Percentiles rank a stretch among this genome's conserved stretches.
These are phyloP conservation scores for Crithidia bombi DNA, from an alignment of 208 protist species.

Conservation along the genomic window DNA sequence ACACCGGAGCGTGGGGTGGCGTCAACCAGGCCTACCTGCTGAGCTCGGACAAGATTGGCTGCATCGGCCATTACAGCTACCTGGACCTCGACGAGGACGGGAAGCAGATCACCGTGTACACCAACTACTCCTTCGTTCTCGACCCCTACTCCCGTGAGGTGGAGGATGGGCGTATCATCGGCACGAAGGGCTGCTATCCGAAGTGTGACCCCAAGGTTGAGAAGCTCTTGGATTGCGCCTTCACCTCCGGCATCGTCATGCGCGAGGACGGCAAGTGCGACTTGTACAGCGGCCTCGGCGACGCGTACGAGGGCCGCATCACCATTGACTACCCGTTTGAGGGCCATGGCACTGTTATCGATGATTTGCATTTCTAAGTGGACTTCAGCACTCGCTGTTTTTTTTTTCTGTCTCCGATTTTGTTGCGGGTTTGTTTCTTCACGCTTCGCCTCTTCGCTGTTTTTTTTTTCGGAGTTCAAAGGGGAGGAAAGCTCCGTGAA, in stretches of 20 bases:
- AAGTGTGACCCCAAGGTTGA: constrained; percentile 53
- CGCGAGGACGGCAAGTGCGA: constrained; percentile 71
- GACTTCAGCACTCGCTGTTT: background rate
- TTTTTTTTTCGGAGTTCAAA: no score
- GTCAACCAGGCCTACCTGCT: constrained; percentile 63
- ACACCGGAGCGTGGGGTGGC: constrained; percentile 62
- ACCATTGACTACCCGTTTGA: constrained; percentile 78
- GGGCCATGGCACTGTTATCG: constrained; percentile 52
- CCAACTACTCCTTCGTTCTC: constrained; percentile 63
- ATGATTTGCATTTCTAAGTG: constrained; percentile 13
- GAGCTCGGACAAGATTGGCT: constrained; percentile 50
- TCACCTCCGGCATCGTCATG: constrained; percentile 68
- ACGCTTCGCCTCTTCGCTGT: constrained; percentile 6
- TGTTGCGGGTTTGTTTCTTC: background rate
- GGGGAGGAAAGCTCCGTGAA: no score
- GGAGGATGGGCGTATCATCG: constrained; percentile 59
- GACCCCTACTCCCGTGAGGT: constrained; percentile 50
- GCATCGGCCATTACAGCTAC: constrained; percentile 70
- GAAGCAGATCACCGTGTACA: constrained; percentile 56
- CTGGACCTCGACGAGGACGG: constrained; percentile 38
- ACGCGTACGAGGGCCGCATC: constrained; percentile 66
- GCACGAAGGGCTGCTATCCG: constrained; percentile 63
- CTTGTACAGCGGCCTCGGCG: constrained; percentile 74
- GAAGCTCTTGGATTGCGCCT: constrained; percentile 65
- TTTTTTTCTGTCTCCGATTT: background rate